A percentile compares a stretch with the other conserved stretches of the same genome.
These are phyloP conservation scores for Botrytis pseudocinerea DNA, from an alignment of 2,329 filamentous ascomycete species.

Conservation along the genomic window DNA sequence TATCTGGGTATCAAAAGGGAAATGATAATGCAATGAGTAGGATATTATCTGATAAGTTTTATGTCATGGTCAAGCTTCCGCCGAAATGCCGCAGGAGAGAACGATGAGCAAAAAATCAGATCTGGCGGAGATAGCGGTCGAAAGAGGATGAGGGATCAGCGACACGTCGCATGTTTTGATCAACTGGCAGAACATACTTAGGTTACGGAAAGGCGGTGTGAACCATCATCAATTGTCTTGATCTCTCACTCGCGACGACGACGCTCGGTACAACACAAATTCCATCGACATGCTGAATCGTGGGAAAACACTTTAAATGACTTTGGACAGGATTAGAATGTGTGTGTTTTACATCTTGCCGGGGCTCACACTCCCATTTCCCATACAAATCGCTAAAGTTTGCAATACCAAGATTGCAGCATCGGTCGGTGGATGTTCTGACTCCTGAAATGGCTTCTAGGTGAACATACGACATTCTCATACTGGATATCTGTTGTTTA, in stretches of 20 bases:
- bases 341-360: not conserved
- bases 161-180: not conserved
- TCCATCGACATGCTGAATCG: not conserved
- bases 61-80: not conserved
- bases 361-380: not conserved
- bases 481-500: not conserved
- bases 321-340: too few species aligned
- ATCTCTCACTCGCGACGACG: not conserved
- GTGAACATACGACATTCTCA: not conserved
- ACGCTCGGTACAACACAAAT: not conserved
- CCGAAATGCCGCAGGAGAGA: not conserved
- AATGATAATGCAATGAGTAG: not conserved
- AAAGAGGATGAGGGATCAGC: not conserved
- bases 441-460: not conserved
- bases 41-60: not conserved
- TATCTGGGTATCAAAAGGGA: not conserved
- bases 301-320: not conserved
- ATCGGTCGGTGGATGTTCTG: not conserved
- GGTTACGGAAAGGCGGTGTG: too few species aligned
- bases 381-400: not conserved
- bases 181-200: not conserved
- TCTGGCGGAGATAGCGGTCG: constrained; percentile 1
- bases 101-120: not conserved
- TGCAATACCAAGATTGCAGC: not conserved
- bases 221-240: too few species aligned